Evolutionary conservation across 1,284 basidiomycete species (phyloP), one percentile per base, ranked within the genome.

Genomic region (Irpex lacteus): DNA sequence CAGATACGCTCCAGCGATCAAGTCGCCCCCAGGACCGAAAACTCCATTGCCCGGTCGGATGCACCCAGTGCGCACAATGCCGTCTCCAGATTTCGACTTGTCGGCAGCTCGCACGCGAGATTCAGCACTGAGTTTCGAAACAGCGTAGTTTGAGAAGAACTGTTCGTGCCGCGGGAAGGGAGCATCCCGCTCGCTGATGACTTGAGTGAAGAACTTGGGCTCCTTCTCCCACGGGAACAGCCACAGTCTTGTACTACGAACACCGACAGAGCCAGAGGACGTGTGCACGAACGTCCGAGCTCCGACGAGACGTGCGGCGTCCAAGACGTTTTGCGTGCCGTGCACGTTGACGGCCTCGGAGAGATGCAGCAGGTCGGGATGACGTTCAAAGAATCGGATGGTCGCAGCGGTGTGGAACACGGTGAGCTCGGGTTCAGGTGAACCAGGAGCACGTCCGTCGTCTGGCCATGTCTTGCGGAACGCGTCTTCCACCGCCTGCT

Each of bases 31-130:
- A 1, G 89, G 85, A 1, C 90, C 90, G 71, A 84, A 92, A 1
- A 91, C 75, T 0, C 88, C 90, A 67, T 92, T 92, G 0, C 90
- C 89, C 2, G 91, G 90, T 13, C 91, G 83, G 49, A 92, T 78
- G 66, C 84, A 87, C 0, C 90, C 90, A 5, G 89, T 92, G 57
- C 85, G 80, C 38, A 92, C 71, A 7, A 78, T 70, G 5, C 47
- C 58, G 8, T 56, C 71, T 4, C 70, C 77, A 0, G 81, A 77
- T 0, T 72, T 65, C 5, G 80, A 74, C 36, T 76, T 76, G 65
- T 90, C 82, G 0, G 86, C 85, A 0, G 72, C 76, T n/a, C 85
- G 77, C 2, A 91, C 86, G n/a, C 81, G 70, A 19, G 69, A 66
- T 70, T 91, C 89, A 0, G 81, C 88, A 8, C 75, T 72, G 15